Evolutionary conservation across 768 basidiomycete genomes (phyloP), one percentile per base, ranked within the genome.

Genomic region (Macrolepiota dolichaula): DNA sequence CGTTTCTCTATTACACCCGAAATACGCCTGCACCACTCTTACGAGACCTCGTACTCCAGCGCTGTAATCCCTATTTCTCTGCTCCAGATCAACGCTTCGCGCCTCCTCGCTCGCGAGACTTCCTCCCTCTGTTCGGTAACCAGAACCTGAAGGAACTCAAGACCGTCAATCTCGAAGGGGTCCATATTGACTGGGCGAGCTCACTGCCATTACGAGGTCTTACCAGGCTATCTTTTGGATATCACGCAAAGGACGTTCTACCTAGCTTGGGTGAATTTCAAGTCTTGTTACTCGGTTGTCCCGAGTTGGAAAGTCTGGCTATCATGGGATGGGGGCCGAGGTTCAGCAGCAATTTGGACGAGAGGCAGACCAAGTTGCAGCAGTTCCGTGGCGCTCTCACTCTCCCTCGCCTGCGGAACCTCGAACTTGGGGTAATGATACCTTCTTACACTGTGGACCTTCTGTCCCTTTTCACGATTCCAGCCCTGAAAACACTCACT

Each of bases 61-160:
- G 85, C 24, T 87, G 85, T 68, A 87, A 86, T 66, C 82, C 80
- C 4, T 87, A 81, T 70, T 79, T 84, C 55, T 82, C 81, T 2
- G 68, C 71, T 9, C 74, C 68, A 35, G 80, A 76, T 5, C 76
- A 78, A 55, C 55, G 57, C 0, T 87, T 87, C 66, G 69, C 71
- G 13, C 85, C 85, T 2, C 60, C 68, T 4, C 63, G 64, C 12
- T 71, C 84, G 38, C 73, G 72, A 10, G 55, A 59, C 11, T 80
- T 80, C 1, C 55, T 86, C 0, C 67, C 74, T 0, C 72, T 85
- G 54, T 84, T 87, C 62, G 79, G 79, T 3, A 80, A 79, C 4
- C 25, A 36, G 4, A n/a, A 38, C 1, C 52, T 63, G 5, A 32
- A 66, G 13, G 63, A 64, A 22, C 72, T 87, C 22, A 73, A 73